Base-by-base conservation (phyloP, 2,329 filamentous ascomycete genomes). In the Diaporthe citri region DNA sequence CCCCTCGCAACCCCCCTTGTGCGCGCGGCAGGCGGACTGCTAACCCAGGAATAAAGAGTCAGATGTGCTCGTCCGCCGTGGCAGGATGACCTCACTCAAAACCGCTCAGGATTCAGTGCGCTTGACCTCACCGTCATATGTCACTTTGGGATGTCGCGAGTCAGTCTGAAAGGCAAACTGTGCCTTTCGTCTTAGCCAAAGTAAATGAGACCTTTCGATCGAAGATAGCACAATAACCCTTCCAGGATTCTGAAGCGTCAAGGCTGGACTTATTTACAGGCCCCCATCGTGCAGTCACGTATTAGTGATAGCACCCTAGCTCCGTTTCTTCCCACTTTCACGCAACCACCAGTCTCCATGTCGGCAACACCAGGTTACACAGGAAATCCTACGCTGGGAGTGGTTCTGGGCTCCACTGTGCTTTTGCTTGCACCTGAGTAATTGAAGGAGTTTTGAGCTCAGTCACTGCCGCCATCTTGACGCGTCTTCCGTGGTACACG, bases 1-100 rank as follows among this genome's bases (percentile, higher is more conserved):
- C 28, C 22, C 22, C 31, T 31, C 31, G 31, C 43, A 39, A 12
- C 36, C 36, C 34, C 36, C 62, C 62, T 25, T 67, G 64, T 52
- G 64, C 43, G n/a, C 20, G 64, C 64, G 64, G 64, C 64, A 69
- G 64, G 64, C 64, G 64, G 48, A 20, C 48, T 55, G 48, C 48
- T 10, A 39, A 28, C 48, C 31, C 64, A 55, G 64, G 12, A 46
- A 46, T 22, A 52, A 41, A 67, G 64, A 67, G 64, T 69, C 64
- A 69, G 64, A 69, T 69, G 64, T 69, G 48, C 64, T 69, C 64
- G 48, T 34, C 64, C 64, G 64, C 5, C 48, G 55, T 55, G 48
- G 64, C 46, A 28, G 48, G 48, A 55, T 69, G 64, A 69, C 64
- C 64, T 69, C 64, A 69, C 64, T 13, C 34, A 28, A 7, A 12